Base-by-base conservation (phyloP, 768 basidiomycete species). In the Cystofilobasidium bisporidii region DNA sequence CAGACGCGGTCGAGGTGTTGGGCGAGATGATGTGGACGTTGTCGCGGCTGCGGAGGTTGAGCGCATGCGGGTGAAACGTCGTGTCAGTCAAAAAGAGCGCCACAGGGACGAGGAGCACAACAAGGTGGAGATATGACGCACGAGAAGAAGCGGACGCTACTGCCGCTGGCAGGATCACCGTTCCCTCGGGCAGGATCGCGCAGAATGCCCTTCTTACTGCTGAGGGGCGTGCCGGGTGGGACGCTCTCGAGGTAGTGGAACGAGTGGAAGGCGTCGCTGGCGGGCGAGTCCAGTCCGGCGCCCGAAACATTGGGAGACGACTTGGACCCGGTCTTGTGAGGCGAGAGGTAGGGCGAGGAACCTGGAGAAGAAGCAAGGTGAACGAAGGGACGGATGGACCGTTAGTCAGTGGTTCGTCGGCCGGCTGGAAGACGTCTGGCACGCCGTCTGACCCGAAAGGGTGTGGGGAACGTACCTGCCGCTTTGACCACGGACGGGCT, bases 81-180 rank as follows among this genome's bases (percentile, higher is more conserved):
- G 14, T 0, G 20, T 12, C 5, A 24, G 55, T n/a, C n/a, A n/a
- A n/a, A n/a, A n/a, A n/a, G n/a, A n/a, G n/a, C n/a, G n/a, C n/a
- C n/a, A n/a, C n/a, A n/a, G n/a, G n/a, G n/a, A n/a, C n/a, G n/a
- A n/a, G n/a, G n/a, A n/a, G n/a, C n/a, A n/a, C n/a, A n/a, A n/a
- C n/a, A n/a, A n/a, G n/a, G n/a, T n/a, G n/a, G n/a, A n/a, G n/a
- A n/a, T n/a, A 15, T 8, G 63, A 87, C 84, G 32, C 84, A 81
- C 32, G 86, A 83, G 75, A 87, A 87, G 78, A 88, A 88, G 9
- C 87, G 84, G 48, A 88, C 87, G 69, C 84, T 87, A 74, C 85
- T 84, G n/a, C 87, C 87, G 15, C 86, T 87, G 4, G 85, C 86
- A 20, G 87, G 87, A 0, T 86, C 86, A 57, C 84, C 84, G 4